Evolutionary conservation across 2,329 filamentous ascomycete genomes (phyloP), one percentile per base, ranked within the genome.

Genomic region (Epichloe gansuensis): DNA sequence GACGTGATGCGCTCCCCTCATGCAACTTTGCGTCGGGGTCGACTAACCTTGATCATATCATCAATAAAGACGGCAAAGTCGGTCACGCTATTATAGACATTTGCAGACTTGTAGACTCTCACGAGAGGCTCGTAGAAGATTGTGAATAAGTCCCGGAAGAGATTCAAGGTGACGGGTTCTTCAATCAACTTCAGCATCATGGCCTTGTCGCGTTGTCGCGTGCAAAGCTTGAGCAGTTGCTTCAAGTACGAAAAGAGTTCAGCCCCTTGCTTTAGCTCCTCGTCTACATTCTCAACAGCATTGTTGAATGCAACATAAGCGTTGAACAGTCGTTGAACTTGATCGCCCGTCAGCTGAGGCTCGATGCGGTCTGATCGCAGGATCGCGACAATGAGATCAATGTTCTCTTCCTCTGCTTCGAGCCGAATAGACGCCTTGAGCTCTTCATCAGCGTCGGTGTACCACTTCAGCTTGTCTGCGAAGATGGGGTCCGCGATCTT

Each of bases 101-200:
- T 98, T 58, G 93, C 93, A 21, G 91, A 95, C 71, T 97, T 98
- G 76, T 98, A 98, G 0, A 98, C 93, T 47, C 93, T 81, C 15
- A 98, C 89, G 23, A 98, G 82, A 0, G 93, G 93, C 66, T 98
- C 93, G 70, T 98, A 98, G 72, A 98, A 98, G 65, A 98, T 97
- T 37, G 90, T 95, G 67, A 98, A 97, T 25, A 98, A 77, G 63
- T 98, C 93, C 47, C 90, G 83, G 77, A 98, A 93, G 31, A 98
- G 78, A 65, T 94, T 86, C n/a, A 98, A 76, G 0, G 93, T 97
- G n/a, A 91, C 91, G 0, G 93, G 89, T 72, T 98, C 91, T 69
- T 97, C 91, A 50, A 98, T 93, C 62, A 97, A 83, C 56, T 83
- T 81, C 52, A 96, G 75, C 91, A 98, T 97, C 91, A 95, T 96